Base-by-base conservation (phyloP, 2,329 filamentous ascomycete genomes). In the Ophiostoma sp. region DNA sequence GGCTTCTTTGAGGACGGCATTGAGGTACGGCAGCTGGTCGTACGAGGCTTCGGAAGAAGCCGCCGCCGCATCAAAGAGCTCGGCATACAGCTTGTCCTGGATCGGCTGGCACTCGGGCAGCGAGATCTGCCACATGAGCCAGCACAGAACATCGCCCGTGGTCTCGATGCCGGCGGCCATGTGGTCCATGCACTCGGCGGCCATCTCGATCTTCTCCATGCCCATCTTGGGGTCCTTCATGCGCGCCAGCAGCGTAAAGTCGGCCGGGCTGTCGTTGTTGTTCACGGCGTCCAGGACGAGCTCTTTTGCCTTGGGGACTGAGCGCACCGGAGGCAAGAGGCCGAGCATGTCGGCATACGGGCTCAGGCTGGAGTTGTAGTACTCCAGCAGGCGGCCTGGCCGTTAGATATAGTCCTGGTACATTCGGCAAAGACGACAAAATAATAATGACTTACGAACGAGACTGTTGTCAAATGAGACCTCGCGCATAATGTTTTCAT, bases 101-200 rank as follows among this genome's bases (percentile, higher is more conserved):
- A 86, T 79, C 1, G 76, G 71, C 1, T 79, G 74, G 10, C 84
- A 87, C 8, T 81, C 77, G 1, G 87, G 85, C 72, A 86, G 85
- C 1, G 89, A 91, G 1, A 92, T 80, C 75, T 64, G 60, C 60
- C 60, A 64, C 85, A 91, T 88, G 13, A 91, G 80, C 75, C 90
- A 90, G 75, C 88, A 90, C 0, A 91, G 79, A 0, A 83, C 87
- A 74, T 91, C 89, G 17, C 89, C 88, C 0, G 89, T 90, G 0
- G 89, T 91, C 74, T 91, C 89, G 71, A 91, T 90, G 0, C 89
- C 89, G 0, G 89, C 89, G 0, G 85, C 87, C 85, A 91, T 87
- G 60, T 64, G 60, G 74, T 91, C 89, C 72, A 90, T 84, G 74
- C 87, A 90, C 77, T 91, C 89, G 27, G 89, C 88, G 0, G 88